Percentiles rank a stretch among this genome's conserved stretches.
These are phyloP conservation scores for Shiraia bambusicola DNA, from an alignment of 2,329 filamentous ascomycete species.

Conservation along the genomic window DNA sequence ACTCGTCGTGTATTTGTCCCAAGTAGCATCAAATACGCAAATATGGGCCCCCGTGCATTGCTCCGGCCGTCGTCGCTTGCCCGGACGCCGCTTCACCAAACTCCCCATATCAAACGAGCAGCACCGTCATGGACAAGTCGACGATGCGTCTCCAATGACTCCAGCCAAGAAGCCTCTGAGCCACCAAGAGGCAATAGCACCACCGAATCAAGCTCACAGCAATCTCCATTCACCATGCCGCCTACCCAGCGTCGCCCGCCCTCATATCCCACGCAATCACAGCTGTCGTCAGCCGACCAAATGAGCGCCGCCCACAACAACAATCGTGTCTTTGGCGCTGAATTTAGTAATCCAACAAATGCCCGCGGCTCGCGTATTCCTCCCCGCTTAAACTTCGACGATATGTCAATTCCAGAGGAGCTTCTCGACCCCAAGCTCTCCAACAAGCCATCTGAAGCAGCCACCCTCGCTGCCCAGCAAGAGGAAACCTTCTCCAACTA, in stretches of 20 bases:
- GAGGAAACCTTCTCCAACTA: constrained; percentile 26
- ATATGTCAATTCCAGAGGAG: constrained; percentile 19
- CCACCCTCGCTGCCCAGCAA: constrained; percentile 18
- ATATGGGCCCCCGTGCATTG: constrained; percentile 37
- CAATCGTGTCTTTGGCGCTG: constrained; percentile 20
- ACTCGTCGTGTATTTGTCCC: too few species aligned
- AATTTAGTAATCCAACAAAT: constrained; percentile 12
- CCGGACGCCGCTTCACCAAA: constrained; percentile 17
- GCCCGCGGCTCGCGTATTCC: constrained; percentile 4
- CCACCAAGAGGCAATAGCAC: constrained; percentile 9
- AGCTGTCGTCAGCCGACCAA: constrained; percentile 5
- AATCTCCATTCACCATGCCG: constrained; percentile 25
- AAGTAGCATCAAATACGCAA: neutral
- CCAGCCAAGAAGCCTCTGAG: constrained; percentile 11
- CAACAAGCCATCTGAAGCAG: constrained; percentile 20
- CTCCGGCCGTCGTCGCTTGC: constrained; percentile 32
- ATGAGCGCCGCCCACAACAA: constrained; percentile 4
- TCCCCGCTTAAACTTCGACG: constrained; percentile 16
- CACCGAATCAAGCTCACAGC: constrained; percentile 1
- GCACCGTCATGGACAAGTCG: constrained; percentile 19
- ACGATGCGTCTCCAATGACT: constrained; percentile 11
- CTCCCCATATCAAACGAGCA: constrained; percentile 6
- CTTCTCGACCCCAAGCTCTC: constrained; percentile 15
- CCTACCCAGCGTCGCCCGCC: constrained; percentile 3
- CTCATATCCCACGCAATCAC: constrained; percentile 15